Evolutionary conservation across 306 rosid species (phyloP).

Genomic region (Dryas octopetala): DNA sequence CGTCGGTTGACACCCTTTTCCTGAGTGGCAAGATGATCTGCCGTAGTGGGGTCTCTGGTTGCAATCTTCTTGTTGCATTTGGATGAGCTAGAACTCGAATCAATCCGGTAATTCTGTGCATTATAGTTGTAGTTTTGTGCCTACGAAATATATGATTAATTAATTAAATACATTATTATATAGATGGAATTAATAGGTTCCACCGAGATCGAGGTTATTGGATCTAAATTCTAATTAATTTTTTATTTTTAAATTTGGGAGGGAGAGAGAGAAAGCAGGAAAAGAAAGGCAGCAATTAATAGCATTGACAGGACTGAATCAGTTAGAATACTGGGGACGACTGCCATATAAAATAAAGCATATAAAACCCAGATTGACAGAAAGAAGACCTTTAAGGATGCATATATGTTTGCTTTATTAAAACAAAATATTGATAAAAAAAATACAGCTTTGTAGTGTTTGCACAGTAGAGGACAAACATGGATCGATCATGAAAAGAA

Average conservation of each 20-base stretch:
- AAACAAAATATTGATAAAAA: too few species aligned
- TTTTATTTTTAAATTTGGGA: neutral
- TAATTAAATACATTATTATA: neutral
- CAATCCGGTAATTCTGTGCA: conserved; percentile 57
- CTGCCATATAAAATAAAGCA: conserved; percentile 37
- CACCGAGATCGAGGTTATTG: too few species aligned
- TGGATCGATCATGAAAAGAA: conserved; percentile 31
- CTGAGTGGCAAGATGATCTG: conserved; percentile 32
- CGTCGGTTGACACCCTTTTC: conserved; percentile 79
- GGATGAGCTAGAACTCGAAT: conserved; percentile 64
- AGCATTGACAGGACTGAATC: conserved; percentile 47
- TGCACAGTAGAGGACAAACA: conserved; percentile 43
- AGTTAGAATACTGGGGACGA: neutral
- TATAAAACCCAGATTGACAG: conserved; percentile 60
- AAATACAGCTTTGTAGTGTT: neutral
- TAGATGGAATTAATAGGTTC: too few species aligned
- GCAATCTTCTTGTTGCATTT: conserved; percentile 76
- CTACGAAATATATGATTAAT: conserved; percentile 26
- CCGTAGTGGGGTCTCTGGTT: conserved; percentile 54
- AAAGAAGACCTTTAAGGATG: conserved; percentile 35
- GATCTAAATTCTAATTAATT: neutral
- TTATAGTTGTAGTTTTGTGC: conserved; percentile 39
- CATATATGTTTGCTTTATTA: too few species aligned
- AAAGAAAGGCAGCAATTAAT: conserved; percentile 4
- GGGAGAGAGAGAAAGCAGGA: conserved; percentile 16